Conservation (phyloP, 352 stramenopile genomes). For the Phytophthora pinifolia region DNA sequence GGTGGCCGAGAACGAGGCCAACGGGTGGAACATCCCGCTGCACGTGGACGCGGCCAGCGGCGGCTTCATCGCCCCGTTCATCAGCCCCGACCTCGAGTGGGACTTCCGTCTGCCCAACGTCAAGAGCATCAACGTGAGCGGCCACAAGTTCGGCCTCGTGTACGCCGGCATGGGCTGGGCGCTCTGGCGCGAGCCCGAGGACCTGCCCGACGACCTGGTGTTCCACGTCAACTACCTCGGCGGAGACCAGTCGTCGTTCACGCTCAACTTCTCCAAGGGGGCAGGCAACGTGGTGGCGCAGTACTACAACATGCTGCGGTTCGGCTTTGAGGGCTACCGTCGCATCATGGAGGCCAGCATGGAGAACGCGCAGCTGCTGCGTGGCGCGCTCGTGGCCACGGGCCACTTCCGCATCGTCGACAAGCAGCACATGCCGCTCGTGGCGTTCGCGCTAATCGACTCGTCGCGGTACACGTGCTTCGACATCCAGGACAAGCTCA, state of each 20-base stretch:
- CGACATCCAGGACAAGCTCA: conserved; percentile 90
- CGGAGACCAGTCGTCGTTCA: conserved; percentile 91
- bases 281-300: conserved; percentile 89
- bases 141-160: conserved; percentile 94
- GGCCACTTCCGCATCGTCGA: conserved; percentile 89
- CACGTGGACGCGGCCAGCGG: conserved; percentile 92
- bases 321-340: conserved; percentile 89
- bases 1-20: conserved; percentile 77
- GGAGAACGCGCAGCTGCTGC: conserved; percentile 82
- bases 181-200: conserved; percentile 80
- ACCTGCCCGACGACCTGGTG: conserved; percentile 86
- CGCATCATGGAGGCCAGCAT: conserved; percentile 91
- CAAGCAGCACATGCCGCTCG: conserved; percentile 91
- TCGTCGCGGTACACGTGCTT: conserved; percentile 85
- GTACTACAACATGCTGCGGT: conserved; percentile 94
- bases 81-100: conserved; percentile 87
- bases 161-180: conserved; percentile 94
- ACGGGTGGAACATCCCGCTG: conserved; percentile 84
- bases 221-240: conserved; percentile 94
- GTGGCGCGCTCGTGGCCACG: conserved; percentile 68
- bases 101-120: conserved; percentile 91
- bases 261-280: conserved; percentile 93
- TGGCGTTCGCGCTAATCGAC: conserved; percentile 86
- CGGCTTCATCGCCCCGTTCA: conserved; percentile 92
- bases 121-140: conserved; percentile 93